phyloP scores from a whole-genome alignment of 441 rosid genomes.

The Corymbia calophylla region DNA sequence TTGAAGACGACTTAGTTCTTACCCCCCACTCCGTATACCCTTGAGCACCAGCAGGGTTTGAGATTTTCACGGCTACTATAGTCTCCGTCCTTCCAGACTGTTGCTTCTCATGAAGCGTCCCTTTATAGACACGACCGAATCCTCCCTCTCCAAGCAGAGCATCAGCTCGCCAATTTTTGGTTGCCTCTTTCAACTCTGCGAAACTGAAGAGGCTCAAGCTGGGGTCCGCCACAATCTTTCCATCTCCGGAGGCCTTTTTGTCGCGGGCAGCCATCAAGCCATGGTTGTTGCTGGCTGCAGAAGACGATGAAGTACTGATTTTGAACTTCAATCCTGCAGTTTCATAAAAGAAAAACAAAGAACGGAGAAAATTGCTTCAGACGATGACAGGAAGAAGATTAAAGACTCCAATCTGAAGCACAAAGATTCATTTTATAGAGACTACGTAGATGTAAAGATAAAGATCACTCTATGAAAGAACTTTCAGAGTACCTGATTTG shows the following conservation, averaged over 20 bases:
- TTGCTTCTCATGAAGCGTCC: background rate
- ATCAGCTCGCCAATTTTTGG: background rate
- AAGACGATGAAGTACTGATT: background rate
- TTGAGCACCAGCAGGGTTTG: background rate
- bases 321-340: background rate
- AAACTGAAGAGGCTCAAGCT: background rate
- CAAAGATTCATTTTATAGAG: background rate
- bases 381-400: background rate
- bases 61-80: background rate
- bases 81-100: background rate
- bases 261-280: background rate
- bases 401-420: background rate
- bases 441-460: background rate
- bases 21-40: background rate
- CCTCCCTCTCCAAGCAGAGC: background rate
- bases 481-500: background rate
- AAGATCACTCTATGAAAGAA: background rate
- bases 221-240: background rate
- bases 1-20: background rate
- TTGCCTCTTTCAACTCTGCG: background rate
- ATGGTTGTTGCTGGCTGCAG: background rate
- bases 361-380: background rate
- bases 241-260: background rate
- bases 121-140: background rate
- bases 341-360: background rate